A percentile compares a stretch with the other conserved stretches of the same genome.
Conservation (phyloP, 140 eudicot species). For the Stevia rebaudiana region DNA sequence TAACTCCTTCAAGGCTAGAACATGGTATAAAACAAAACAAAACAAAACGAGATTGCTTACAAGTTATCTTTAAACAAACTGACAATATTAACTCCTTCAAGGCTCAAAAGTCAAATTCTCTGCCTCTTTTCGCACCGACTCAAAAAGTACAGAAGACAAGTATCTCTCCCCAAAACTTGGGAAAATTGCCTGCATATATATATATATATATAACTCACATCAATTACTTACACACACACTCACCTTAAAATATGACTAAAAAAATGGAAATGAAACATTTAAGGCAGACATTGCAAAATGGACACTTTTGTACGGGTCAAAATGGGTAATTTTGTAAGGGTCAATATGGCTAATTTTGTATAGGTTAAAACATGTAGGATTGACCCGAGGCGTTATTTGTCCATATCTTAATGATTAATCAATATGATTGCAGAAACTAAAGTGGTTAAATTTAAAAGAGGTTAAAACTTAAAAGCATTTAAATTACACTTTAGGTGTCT, state of each 20-base stretch:
- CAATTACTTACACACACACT: neutral
- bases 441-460: too few species aligned
- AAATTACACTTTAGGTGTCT: too few species aligned
- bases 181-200: conserved; percentile 30
- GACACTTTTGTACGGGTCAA: neutral
- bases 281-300: neutral
- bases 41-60: neutral
- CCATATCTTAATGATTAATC: too few species aligned
- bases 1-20: neutral
- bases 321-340: neutral
- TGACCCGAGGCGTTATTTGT: neutral
- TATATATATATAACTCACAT: conserved; percentile 13
- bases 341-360: neutral
- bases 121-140: conserved; percentile 47
- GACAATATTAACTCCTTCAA: conserved; percentile 3
- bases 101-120: conserved; percentile 47
- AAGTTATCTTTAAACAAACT: neutral
- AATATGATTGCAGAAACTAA: too few species aligned
- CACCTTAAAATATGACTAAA: neutral
- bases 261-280: neutral
- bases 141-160: conserved; percentile 49
- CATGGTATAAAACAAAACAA: neutral
- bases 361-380: neutral
- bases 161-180: conserved; percentile 61
- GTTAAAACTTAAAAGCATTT: too few species aligned